Evolutionary conservation across 805 yeast species (phyloP).

Genomic region (Starmerella floricola): DNA sequence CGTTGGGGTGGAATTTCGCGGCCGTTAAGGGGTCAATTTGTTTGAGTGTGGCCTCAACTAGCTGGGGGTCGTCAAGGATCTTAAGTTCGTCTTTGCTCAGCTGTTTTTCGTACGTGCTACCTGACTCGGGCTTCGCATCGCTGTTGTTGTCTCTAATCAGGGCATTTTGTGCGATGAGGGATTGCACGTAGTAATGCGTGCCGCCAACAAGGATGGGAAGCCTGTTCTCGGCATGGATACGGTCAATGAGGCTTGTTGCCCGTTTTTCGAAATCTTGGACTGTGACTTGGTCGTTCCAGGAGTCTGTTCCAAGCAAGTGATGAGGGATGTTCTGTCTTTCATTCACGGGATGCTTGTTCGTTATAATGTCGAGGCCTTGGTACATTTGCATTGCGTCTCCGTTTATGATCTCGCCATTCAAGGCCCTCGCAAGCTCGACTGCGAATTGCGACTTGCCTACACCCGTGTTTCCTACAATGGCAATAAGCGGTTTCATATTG

Average conservation of each 20-base stretch:
- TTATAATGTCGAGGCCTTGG: constrained; percentile 54
- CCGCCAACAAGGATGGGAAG: constrained; percentile 89
- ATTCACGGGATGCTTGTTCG: constrained; percentile 79
- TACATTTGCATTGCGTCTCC: constrained; percentile 98
- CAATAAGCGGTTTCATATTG: constrained; percentile 35
- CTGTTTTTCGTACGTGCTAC: neutral
- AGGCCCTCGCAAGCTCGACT: constrained; percentile 61
- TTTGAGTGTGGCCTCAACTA: constrained; percentile 37
- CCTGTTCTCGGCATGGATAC: constrained; percentile 55
- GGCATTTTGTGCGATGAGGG: constrained; percentile 57
- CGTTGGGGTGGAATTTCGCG: constrained; percentile 83
- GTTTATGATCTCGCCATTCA: constrained; percentile 82
- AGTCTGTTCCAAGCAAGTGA: constrained; percentile 75
- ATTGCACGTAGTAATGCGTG: constrained; percentile 84
- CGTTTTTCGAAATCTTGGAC: constrained; percentile 69
- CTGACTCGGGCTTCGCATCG: neutral
- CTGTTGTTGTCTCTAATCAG: constrained; percentile 34
- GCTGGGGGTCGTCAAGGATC: constrained; percentile 13
- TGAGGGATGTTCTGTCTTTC: constrained; percentile 70
- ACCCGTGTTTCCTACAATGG: constrained; percentile 87
- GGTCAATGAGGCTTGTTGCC: constrained; percentile 45
- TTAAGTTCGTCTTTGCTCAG: constrained; percentile 5
- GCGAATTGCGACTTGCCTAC: constrained; percentile 86
- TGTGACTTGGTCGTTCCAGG: constrained; percentile 55
- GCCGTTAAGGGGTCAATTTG: constrained; percentile 60